Conservation (phyloP, 225 moss, liverwort and hornwort species). For the Polytrichum commune region DNA sequence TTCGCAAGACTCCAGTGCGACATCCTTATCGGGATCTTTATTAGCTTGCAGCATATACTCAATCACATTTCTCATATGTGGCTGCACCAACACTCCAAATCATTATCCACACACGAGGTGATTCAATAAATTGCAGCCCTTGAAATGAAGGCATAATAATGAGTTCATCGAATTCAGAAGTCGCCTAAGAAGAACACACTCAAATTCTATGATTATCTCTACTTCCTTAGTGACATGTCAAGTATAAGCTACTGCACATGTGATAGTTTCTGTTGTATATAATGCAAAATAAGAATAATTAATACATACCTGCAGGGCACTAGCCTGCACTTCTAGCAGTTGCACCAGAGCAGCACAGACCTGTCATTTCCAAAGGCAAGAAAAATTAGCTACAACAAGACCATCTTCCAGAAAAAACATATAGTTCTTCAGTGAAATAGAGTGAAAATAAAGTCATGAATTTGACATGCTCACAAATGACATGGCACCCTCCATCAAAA, state of each 20-base stretch:
- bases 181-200: too few relatives aligned
- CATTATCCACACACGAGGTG: too few relatives aligned
- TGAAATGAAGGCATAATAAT: too few relatives aligned
- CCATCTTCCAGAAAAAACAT: slow-evolving; percentile 5
- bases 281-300: neutral
- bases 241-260: too few relatives aligned
- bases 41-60: slow-evolving; percentile 99
- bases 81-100: slow-evolving; percentile 56
- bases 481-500: too few relatives aligned
- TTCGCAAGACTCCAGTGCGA: slow-evolving; percentile 97
- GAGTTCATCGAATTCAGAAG: too few relatives aligned
- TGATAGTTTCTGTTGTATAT: too few relatives aligned
- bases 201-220: too few relatives aligned
- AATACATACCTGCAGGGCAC: slow-evolving; percentile 71
- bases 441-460: too few relatives aligned
- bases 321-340: slow-evolving; percentile 93
- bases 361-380: slow-evolving; percentile 36
- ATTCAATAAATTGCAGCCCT: too few relatives aligned
- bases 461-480: too few relatives aligned
- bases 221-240: too few relatives aligned
- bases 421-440: neutral
- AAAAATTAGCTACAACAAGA: neutral
- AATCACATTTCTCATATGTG: slow-evolving; percentile 94
- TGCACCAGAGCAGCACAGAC: slow-evolving; percentile 97
- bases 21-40: slow-evolving; percentile 92